Percentiles rank a stretch among this genome's conserved stretches.
Conservation (phyloP, 2,329 filamentous ascomycete species). For the Clarireedia hainanense region DNA sequence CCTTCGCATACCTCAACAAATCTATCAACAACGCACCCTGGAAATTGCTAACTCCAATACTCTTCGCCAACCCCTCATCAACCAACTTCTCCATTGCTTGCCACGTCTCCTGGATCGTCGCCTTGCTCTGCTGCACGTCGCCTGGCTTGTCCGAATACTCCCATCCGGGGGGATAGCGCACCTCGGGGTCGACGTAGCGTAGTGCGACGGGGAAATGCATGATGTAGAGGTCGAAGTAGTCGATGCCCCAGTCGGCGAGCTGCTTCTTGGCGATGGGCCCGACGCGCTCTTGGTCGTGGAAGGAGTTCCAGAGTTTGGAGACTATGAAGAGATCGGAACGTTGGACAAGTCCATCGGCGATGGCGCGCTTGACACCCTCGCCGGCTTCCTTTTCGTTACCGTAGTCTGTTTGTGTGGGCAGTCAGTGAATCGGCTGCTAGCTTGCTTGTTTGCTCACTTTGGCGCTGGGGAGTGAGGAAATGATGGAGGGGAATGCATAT, state of each 20-base stretch:
- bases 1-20: slow-evolving; percentile 67
- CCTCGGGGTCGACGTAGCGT: slow-evolving; percentile 73
- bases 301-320: slow-evolving; percentile 89
- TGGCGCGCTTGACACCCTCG: slow-evolving; percentile 68
- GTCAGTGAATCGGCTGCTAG: background rate
- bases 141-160: slow-evolving; percentile 50
- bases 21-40: slow-evolving; percentile 71
- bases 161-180: slow-evolving; percentile 77
- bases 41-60: slow-evolving; percentile 81
- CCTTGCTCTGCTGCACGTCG: slow-evolving; percentile 58
- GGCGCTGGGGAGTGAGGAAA: background rate
- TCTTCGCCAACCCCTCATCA: slow-evolving; percentile 57
- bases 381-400: slow-evolving; percentile 75
- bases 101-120: slow-evolving; percentile 76
- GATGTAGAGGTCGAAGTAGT: slow-evolving; percentile 86
- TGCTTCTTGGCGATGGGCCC: slow-evolving; percentile 69
- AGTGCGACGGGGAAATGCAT: slow-evolving; percentile 85
- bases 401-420: slow-evolving; percentile 50
- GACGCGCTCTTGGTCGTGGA: slow-evolving; percentile 73
- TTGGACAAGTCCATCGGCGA: slow-evolving; percentile 73
- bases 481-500: background rate
- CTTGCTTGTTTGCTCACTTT: background rate
- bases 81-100: slow-evolving; percentile 70
- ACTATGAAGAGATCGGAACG: slow-evolving; percentile 86
- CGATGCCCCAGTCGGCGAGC: slow-evolving; percentile 73